These are phyloP conservation scores for Phytophthora agathidicida DNA, from an alignment of 352 stramenopile genomes.

Conservation along the genomic window DNA sequence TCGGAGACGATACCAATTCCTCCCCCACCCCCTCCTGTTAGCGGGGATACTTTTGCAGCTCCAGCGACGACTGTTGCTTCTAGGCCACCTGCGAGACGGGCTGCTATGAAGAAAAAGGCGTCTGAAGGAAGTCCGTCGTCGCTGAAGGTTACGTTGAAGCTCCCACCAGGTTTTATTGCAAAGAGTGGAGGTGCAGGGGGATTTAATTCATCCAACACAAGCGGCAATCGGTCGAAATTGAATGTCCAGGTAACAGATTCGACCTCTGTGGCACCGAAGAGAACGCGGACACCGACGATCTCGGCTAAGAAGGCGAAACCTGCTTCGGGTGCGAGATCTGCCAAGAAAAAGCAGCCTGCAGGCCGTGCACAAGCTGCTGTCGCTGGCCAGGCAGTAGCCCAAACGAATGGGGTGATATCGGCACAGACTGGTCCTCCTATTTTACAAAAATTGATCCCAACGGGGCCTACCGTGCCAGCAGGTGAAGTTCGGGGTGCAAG, in stretches of 20 bases:
- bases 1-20: slow-evolving; percentile 38
- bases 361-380: slow-evolving; percentile 7
- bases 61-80: slow-evolving; percentile 20
- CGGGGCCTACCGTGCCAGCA: slow-evolving; percentile 53
- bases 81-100: slow-evolving; percentile 22
- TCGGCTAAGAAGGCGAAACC: slow-evolving; percentile 26
- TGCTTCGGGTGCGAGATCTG: slow-evolving; percentile 15
- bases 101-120: slow-evolving; percentile 37
- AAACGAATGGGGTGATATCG: slow-evolving; percentile 7
- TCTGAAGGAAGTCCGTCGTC: slow-evolving; percentile 39
- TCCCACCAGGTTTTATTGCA: slow-evolving; percentile 56
- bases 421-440: slow-evolving; percentile 32
- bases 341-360: slow-evolving; percentile 28
- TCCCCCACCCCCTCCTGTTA: slow-evolving; percentile 31
- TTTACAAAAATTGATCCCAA: slow-evolving; percentile 66
- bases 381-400: not conserved
- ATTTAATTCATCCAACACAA: not conserved
- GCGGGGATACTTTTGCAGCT: slow-evolving; percentile 1
- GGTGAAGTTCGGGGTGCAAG: slow-evolving; percentile 65
- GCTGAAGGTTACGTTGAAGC: slow-evolving; percentile 64
- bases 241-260: slow-evolving; percentile 56
- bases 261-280: slow-evolving; percentile 34
- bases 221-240: slow-evolving; percentile 32
- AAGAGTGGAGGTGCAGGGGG: slow-evolving; percentile 19
- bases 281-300: slow-evolving; percentile 27